phyloP scores from a whole-genome alignment of 345 rosid genomes.

The Citrus cavaleriei region DNA sequence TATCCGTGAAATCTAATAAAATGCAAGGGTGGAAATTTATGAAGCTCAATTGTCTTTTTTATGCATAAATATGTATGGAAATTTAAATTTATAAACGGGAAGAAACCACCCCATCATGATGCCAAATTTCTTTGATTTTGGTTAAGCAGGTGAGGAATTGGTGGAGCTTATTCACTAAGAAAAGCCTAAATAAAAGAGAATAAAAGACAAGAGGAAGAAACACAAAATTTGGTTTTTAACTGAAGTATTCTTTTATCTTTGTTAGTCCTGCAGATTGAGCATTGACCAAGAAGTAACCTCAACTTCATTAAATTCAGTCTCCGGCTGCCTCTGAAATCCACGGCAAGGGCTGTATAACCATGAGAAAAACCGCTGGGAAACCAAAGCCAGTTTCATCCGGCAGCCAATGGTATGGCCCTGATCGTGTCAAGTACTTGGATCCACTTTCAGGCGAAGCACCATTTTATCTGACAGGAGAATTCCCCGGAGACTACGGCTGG shows the following conservation, averaged over 20 bases:
- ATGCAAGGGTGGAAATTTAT: background rate
- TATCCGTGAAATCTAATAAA: background rate
- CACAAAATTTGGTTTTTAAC: no score
- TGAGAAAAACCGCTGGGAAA: conserved; percentile 17
- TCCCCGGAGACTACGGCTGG: conserved; percentile 32
- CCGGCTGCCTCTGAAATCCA: conserved; percentile 9
- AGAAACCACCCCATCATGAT: background rate
- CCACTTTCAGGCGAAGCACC: conserved; percentile 29
- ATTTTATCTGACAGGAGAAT: conserved; percentile 22
- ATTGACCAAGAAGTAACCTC: no score
- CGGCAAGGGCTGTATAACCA: background rate
- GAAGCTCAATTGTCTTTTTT: background rate
- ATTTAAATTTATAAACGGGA: background rate
- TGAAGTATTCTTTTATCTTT: no score
- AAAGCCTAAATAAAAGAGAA: no score
- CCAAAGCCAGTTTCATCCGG: conserved; percentile 12
- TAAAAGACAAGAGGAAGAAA: no score
- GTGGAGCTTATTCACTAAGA: no score
- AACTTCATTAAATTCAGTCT: background rate
- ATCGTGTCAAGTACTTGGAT: conserved; percentile 26
- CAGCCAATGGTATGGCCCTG: conserved; percentile 31
- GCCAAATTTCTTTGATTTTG: background rate
- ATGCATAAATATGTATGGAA: background rate
- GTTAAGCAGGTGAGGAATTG: background rate
- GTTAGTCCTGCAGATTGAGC: no score